Evolutionary conservation across 1,139 yeast genomes (phyloP).

Genomic region (Saccharomyces hybrid): DNA sequence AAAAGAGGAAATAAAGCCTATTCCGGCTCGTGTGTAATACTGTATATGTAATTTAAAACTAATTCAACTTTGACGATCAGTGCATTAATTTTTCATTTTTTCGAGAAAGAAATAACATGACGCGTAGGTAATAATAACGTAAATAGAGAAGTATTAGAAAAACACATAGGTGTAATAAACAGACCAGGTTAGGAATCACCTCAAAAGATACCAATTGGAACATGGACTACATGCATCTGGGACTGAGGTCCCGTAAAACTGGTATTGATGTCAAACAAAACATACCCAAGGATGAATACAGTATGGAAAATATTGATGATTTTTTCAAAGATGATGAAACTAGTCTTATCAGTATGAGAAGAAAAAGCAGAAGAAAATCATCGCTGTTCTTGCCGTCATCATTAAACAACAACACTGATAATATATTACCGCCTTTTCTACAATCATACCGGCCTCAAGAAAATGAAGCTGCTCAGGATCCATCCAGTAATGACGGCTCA

Average conservation of each 20-base stretch:
- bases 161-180: not conserved
- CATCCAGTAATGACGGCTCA: not conserved
- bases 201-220: not conserved
- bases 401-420: not conserved
- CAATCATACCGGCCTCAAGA: slow-evolving; percentile 1
- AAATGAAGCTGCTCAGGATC: slow-evolving; percentile 3
- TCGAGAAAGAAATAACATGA: not conserved
- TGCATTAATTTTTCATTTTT: not conserved
- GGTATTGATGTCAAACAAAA: slow-evolving; percentile 48
- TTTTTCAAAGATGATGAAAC: slow-evolving; percentile 50
- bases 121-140: not conserved
- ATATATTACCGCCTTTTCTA: not conserved
- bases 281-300: slow-evolving; percentile 54
- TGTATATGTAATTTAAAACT: not conserved
- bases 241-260: slow-evolving; percentile 51
- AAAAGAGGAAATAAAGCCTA: slow-evolving; percentile 8
- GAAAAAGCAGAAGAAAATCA: slow-evolving; percentile 17
- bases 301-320: slow-evolving; percentile 75
- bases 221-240: slow-evolving; percentile 46
- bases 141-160: not conserved
- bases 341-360: slow-evolving; percentile 13
- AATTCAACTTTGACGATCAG: not conserved
- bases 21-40: not conserved
- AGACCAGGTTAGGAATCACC: not conserved
- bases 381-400: slow-evolving; percentile 12